Percentiles rank a stretch among this genome's conserved stretches.
These are phyloP conservation scores for Suhomyces kilbournensis DNA, from an alignment of 805 yeast genomes.

Conservation along the genomic window DNA sequence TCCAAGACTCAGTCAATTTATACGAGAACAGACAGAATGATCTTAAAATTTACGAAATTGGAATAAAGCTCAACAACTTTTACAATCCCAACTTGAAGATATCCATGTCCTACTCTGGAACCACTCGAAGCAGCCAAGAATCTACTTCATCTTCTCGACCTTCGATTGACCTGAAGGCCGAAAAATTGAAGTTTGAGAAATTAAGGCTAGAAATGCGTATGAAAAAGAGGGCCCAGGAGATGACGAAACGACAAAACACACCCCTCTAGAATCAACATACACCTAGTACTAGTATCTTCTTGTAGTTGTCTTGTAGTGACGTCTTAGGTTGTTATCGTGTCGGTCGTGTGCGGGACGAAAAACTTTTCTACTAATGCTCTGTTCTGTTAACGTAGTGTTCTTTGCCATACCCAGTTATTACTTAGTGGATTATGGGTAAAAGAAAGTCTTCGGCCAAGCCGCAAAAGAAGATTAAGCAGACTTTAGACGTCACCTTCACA, in stretches of 20 bases:
- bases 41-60: constrained; percentile 37
- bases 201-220: constrained; percentile 45
- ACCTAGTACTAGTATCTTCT: background rate
- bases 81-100: constrained; percentile 38
- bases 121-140: constrained; percentile 19
- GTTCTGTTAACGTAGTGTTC: background rate
- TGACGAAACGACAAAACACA: constrained; percentile 6
- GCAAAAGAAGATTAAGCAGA: constrained; percentile 71
- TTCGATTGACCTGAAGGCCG: constrained; percentile 23
- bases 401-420: background rate
- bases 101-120: constrained; percentile 17
- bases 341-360: background rate
- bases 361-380: background rate
- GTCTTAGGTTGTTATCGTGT: background rate
- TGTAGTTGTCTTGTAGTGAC: background rate
- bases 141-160: constrained; percentile 11
- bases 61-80: constrained; percentile 38
- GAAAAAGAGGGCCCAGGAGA: constrained; percentile 37
- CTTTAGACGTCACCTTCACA: constrained; percentile 75
- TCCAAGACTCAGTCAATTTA: constrained; percentile 34
- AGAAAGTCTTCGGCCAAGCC: constrained; percentile 85
- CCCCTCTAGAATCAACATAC: background rate
- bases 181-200: constrained; percentile 44
- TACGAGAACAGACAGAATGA: constrained; percentile 33
- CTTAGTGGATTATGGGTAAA: constrained; percentile 52